Evolutionary conservation across 2,329 filamentous ascomycete species (phyloP).

Genomic region (Aphanocladium album): DNA sequence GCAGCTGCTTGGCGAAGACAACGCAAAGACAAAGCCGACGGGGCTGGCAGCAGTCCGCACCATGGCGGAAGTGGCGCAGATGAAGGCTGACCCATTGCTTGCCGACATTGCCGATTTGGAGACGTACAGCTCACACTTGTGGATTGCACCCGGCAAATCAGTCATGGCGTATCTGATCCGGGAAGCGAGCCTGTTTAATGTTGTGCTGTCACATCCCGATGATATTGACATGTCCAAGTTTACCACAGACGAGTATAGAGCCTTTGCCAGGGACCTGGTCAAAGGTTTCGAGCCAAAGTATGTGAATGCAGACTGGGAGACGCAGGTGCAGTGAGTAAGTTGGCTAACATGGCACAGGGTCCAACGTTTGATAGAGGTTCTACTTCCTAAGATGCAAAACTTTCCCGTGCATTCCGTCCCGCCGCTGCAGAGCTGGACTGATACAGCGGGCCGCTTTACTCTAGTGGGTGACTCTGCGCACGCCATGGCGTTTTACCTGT

Average conservation of each 20-base stretch:
- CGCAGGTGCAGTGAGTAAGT: no score
- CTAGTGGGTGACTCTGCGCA: slow-evolving; percentile 18
- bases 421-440: slow-evolving; percentile 14
- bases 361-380: slow-evolving; percentile 9
- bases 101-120: slow-evolving; percentile 29
- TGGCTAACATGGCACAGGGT: slow-evolving; percentile 1
- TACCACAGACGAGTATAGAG: slow-evolving; percentile 8
- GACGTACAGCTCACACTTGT: slow-evolving; percentile 16
- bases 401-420: slow-evolving; percentile 17
- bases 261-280: slow-evolving; percentile 7
- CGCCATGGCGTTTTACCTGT: slow-evolving; percentile 19
- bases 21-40: slow-evolving; percentile 20
- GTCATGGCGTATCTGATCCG: slow-evolving; percentile 41
- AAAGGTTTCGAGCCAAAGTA: slow-evolving; percentile 9
- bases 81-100: slow-evolving; percentile 28
- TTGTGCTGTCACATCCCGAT: slow-evolving; percentile 39
- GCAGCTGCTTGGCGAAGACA: slow-evolving; percentile 15
- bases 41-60: slow-evolving; percentile 38
- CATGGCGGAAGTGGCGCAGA: slow-evolving; percentile 31
- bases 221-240: slow-evolving; percentile 15
- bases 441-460: slow-evolving; percentile 14
- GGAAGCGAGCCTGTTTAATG: slow-evolving; percentile 35
- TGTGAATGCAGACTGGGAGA: neutral
- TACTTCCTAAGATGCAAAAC: slow-evolving; percentile 16
- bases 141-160: slow-evolving; percentile 36